phyloP scores from a whole-genome alignment of 1,284 basidiomycete species.

The Rhodotorula sp. region DNA sequence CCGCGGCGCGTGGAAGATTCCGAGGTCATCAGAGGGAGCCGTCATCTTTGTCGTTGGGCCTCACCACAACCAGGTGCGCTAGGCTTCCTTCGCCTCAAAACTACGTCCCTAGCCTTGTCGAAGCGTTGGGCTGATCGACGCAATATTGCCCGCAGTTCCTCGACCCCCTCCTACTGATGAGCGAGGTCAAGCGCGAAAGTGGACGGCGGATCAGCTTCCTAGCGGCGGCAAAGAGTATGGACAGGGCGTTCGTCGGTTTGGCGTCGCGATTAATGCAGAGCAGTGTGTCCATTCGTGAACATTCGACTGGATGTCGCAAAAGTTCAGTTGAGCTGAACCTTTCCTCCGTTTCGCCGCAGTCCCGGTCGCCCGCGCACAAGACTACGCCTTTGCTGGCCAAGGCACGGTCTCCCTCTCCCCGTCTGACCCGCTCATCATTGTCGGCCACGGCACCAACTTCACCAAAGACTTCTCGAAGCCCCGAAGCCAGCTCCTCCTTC shows the following conservation, averaged over 20 bases:
- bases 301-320: too few species aligned
- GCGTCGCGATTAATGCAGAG: constrained; percentile 83
- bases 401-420: constrained; percentile 72
- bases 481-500: constrained; percentile 82
- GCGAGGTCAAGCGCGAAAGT: constrained; percentile 81
- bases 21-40: constrained; percentile 68
- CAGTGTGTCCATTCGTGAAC: constrained; percentile 62
- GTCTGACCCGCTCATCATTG: constrained; percentile 69
- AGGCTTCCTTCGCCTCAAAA: too few species aligned
- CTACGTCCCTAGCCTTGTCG: too few species aligned
- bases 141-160: constrained; percentile 67
- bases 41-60: constrained; percentile 96
- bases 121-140: not conserved
- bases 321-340: too few species aligned
- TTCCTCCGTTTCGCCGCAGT: constrained; percentile 57
- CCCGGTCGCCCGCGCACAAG: constrained; percentile 88
- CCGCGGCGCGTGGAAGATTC: constrained; percentile 92
- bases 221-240: constrained; percentile 89
- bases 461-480: constrained; percentile 67
- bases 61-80: constrained; percentile 84
- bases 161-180: constrained; percentile 83
- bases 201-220: constrained; percentile 82
- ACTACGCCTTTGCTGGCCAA: constrained; percentile 74
- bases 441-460: constrained; percentile 79
- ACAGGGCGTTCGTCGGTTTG: constrained; percentile 75